Percentiles rank a stretch among this genome's conserved stretches.
Evolutionary conservation across 23 red algal genomes (phyloP).

Genomic region (Cyanidiococcus yangmingshanensis): DNA sequence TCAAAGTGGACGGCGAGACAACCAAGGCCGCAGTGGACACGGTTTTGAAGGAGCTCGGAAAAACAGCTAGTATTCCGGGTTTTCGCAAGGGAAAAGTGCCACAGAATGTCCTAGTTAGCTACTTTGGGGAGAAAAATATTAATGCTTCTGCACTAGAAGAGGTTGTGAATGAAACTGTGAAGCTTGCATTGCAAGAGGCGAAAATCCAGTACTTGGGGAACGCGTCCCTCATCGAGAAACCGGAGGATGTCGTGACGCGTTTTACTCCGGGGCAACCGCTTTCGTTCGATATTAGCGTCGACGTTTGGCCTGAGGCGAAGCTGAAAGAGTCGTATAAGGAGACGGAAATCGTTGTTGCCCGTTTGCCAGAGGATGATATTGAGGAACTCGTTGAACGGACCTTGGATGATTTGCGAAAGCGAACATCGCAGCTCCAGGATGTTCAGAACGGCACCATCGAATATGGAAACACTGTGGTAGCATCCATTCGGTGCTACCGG

Average conservation of each 20-base stretch:
- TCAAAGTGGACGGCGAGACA: slow-evolving; percentile 7
- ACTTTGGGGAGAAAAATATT: slow-evolving; percentile 56
- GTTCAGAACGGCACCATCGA: slow-evolving; percentile 45
- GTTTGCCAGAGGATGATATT: slow-evolving; percentile 39
- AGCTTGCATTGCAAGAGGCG: slow-evolving; percentile 46
- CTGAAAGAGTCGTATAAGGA: slow-evolving; percentile 48
- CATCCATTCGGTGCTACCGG: slow-evolving; percentile 55
- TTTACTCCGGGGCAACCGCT: slow-evolving; percentile 43
- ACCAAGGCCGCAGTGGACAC: background rate
- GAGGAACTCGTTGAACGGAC: slow-evolving; percentile 67
- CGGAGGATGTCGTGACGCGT: slow-evolving; percentile 48
- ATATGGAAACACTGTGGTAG: slow-evolving; percentile 41
- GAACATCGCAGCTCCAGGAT: slow-evolving; percentile 45
- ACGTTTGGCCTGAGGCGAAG: slow-evolving; percentile 73
- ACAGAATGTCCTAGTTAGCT: slow-evolving; percentile 64
- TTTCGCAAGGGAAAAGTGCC: slow-evolving; percentile 90
- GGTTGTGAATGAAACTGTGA: slow-evolving; percentile 62
- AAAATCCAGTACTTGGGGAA: slow-evolving; percentile 59
- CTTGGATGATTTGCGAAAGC: slow-evolving; percentile 49
- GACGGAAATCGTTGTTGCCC: background rate
- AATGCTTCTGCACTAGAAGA: slow-evolving; percentile 53
- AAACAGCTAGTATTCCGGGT: slow-evolving; percentile 51
- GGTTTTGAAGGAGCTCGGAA: slow-evolving; percentile 46
- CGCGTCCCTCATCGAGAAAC: slow-evolving; percentile 40
- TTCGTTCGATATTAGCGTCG: slow-evolving; percentile 81